These are phyloP conservation scores for Phanerodontia chrysosporium DNA, from an alignment of 768 basidiomycete genomes.

Conservation along the genomic window DNA sequence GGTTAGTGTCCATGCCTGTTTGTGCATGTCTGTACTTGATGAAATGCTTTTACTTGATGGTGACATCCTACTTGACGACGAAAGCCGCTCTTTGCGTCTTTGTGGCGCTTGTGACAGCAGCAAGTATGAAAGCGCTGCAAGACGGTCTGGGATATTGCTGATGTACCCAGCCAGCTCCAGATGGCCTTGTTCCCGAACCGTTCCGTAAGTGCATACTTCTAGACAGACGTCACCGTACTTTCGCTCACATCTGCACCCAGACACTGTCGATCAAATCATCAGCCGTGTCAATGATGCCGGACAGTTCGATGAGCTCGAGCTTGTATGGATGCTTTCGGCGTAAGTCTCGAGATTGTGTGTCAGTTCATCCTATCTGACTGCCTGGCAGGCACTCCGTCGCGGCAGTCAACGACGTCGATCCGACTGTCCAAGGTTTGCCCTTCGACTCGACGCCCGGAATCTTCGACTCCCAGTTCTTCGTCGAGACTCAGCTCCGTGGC, in stretches of 20 bases:
- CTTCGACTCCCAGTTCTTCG: conserved; percentile 21
- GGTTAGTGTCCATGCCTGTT: no score
- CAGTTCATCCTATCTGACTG: not conserved
- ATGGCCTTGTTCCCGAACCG: conserved; percentile 21
- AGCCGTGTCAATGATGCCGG: conserved; percentile 23
- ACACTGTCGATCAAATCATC: conserved; percentile 21
- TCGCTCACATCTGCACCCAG: not conserved
- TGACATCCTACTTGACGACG: no score
- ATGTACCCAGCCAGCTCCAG: conserved; percentile 15
- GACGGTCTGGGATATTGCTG: no score
- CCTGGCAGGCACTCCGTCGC: conserved; percentile 21
- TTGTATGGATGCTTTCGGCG: conserved; percentile 20
- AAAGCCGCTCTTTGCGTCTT: no score
- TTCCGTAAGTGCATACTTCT: conserved; percentile 9
- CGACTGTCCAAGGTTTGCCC: conserved; percentile 16
- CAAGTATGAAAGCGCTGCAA: no score
- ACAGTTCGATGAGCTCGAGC: conserved; percentile 19
- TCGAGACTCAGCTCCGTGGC: conserved; percentile 21
- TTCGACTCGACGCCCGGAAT: conserved; percentile 18
- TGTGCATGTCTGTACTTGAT: no score
- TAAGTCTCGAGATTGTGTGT: no score
- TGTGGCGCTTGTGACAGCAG: not conserved
- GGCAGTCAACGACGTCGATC: conserved; percentile 21
- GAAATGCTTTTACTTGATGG: no score
- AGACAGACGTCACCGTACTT: not conserved